Conservation (phyloP, 2,329 filamentous ascomycete species). For the Exophiala bonariae region DNA sequence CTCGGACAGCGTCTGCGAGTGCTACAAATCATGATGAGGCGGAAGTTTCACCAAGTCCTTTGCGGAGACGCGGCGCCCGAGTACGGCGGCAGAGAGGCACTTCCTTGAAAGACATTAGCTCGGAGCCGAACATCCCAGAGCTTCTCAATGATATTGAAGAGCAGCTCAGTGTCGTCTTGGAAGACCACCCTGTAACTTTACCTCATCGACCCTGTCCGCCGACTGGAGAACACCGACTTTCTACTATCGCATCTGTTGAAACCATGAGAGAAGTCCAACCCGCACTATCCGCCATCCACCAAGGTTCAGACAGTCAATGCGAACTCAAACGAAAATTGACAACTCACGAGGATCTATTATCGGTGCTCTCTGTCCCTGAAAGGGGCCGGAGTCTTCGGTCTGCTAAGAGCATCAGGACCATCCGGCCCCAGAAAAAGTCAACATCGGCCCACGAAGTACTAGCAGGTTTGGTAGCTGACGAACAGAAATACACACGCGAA, state of each 20-base stretch:
- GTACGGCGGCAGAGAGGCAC: constrained; percentile 11
- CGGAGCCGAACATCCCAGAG: too few relatives aligned
- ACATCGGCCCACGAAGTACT: constrained; percentile 72
- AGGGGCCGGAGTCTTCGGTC: constrained; percentile 71
- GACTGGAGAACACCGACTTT: constrained; percentile 54
- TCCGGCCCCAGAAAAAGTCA: constrained; percentile 54
- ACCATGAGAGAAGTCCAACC: constrained; percentile 40
- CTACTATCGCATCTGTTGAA: constrained; percentile 60
- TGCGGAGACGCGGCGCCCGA: constrained; percentile 30
- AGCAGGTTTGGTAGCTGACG: constrained; percentile 77
- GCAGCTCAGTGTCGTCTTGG: not conserved
- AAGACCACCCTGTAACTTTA: constrained; percentile 5
- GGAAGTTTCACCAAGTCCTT: constrained; percentile 26
- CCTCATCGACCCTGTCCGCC: constrained; percentile 48
- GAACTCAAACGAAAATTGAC: constrained; percentile 73
- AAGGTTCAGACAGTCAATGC: constrained; percentile 37
- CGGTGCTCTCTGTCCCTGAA: constrained; percentile 72
- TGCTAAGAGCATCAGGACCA: constrained; percentile 74
- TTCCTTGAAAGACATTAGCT: not conserved
- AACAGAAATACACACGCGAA: constrained; percentile 84
- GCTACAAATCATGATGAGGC: constrained; percentile 10
- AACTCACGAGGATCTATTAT: constrained; percentile 91
- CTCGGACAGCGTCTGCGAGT: constrained; percentile 5
- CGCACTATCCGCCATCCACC: constrained; percentile 33
- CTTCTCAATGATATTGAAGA: not conserved